Percentiles rank a stretch among this genome's conserved stretches.
These are phyloP conservation scores for Magnaporthiopsis incrustans DNA, from an alignment of 2,329 filamentous ascomycete species.

Conservation along the genomic window DNA sequence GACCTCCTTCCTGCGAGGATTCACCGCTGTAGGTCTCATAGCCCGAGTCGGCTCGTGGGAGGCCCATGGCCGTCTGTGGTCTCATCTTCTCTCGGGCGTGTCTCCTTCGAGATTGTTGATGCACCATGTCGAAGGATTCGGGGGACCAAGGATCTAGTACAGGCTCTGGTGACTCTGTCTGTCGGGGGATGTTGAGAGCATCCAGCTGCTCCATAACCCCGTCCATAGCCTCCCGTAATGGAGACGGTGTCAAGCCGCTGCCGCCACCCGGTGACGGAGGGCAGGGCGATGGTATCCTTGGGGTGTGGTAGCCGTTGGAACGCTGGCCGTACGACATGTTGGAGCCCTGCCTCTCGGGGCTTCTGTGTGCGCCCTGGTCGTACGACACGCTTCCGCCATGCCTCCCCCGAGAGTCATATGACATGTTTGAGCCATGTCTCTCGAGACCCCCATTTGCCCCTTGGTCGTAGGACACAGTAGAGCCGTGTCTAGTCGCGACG, in stretches of 20 bases:
- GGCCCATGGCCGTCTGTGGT: conserved; percentile 68
- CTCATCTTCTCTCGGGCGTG: conserved; percentile 28
- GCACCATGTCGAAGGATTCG: conserved; percentile 65
- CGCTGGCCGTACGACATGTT: conserved; percentile 31
- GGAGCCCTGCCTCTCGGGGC: conserved; percentile 13
- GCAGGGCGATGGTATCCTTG: conserved; percentile 52
- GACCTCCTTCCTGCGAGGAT: conserved; percentile 32
- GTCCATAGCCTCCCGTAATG: conserved; percentile 90
- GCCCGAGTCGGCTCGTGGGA: conserved; percentile 52
- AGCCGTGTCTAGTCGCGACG: conserved; percentile 23
- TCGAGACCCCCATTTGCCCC: conserved; percentile 12
- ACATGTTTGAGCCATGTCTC: conserved; percentile 30
- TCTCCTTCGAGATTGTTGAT: conserved; percentile 29
- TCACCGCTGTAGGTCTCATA: conserved; percentile 48
- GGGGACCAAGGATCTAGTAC: conserved; percentile 80
- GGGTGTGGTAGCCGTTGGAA: conserved; percentile 40
- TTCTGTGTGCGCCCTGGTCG: conserved; percentile 11
- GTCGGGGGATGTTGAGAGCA: conserved; percentile 64
- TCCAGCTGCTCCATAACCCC: conserved; percentile 94
- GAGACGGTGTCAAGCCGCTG: conserved; percentile 73
- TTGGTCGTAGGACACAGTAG: conserved; percentile 24
- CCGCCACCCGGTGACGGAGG: conserved; percentile 60
- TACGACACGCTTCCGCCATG: conserved; percentile 14
- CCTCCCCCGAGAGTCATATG: conserved; percentile 21
- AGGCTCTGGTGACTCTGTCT: conserved; percentile 44